Evolutionary conservation across 1,139 yeast genomes (phyloP), one percentile per base, ranked within the genome.

Genomic region (Suhomyces bolitotheri): DNA sequence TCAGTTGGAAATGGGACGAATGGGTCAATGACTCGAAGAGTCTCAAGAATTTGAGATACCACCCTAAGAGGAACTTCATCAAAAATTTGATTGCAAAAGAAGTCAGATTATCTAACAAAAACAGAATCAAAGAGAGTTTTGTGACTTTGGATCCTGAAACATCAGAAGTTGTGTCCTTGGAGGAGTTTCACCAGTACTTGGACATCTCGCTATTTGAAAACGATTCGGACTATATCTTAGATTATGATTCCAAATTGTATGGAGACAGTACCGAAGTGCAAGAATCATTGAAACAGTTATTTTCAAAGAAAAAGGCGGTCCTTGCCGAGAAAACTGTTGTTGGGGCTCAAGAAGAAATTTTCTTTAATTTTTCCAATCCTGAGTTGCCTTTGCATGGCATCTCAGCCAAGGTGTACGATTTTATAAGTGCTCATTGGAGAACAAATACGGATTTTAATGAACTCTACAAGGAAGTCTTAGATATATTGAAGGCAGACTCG

Each of bases 1-100:
- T 88, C 61, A 86, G 92, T 29, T 94, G 99, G 99, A 89, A 89
- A 56, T 92, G 99, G 99, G 82, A 79, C 46, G 98, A 90, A 59
- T 94, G 98, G 98, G 79, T 76, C 28, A 61, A 60, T 2, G 85
- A 80, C 50, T 72, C 82, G 0, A 54, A 60, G 20, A 56, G 56
- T 31, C 64, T 51, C 35, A 42, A 49, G 9, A 55, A 65, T 27
- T 60, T 71, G 34, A 57, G 60, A 24, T 76, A 75, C 50, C 92
- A 87, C 55, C 97, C 97, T 11, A 81, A 79, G 49, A 73, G 77
- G 45, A 78, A 75, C 33, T 85, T 92, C 46, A 80, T 92, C 43
- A 77, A 74, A 49, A 89, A 89, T 61, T 72, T 90, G 46, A 82
- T 92, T 44, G 77, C 82, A 27, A 90, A 89, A 53, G 97, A 90